A percentile compares a stretch with the other conserved stretches of the same genome.
These are phyloP conservation scores for Vanrija sp. DNA, from an alignment of 1,284 basidiomycete species.

Conservation along the genomic window DNA sequence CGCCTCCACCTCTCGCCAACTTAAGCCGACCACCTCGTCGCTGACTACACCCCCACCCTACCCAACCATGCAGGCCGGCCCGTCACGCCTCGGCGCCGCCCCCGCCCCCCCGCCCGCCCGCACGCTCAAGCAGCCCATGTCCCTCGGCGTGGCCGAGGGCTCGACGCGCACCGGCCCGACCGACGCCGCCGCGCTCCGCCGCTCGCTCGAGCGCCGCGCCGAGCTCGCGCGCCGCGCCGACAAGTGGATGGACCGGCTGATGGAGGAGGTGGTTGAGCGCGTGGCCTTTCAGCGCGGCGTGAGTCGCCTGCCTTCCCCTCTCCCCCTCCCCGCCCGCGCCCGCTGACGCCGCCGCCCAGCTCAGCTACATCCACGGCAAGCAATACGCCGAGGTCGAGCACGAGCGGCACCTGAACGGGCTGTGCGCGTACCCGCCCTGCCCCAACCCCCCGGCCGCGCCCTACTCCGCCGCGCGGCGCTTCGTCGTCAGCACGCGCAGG, in stretches of 20 bases:
- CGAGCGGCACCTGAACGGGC: conserved; percentile 38
- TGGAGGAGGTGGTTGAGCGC: conserved; percentile 16
- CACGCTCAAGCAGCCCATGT: conserved; percentile 12
- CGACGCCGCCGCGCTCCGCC: conserved; percentile 7
- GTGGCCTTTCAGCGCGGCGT: conserved; percentile 7
- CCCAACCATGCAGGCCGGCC: too few species aligned
- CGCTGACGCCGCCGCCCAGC: conserved; percentile 3
- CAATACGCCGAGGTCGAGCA: conserved; percentile 35
- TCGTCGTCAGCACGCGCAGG: conserved; percentile 21
- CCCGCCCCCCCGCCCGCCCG: not conserved
- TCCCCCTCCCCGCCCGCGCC: not conserved
- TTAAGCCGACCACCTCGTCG: too few species aligned
- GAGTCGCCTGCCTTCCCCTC: conserved; percentile 1
- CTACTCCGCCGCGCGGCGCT: conserved; percentile 24
- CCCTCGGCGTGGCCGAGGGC: conserved; percentile 10
- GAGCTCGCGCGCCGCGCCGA: conserved; percentile 10
- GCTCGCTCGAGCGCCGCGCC: conserved; percentile 7
- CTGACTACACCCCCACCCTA: too few species aligned
- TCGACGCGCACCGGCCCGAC: not conserved
- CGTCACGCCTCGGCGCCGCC: too few species aligned
- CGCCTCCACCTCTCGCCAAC: too few species aligned
- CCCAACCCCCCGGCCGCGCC: conserved; percentile 23
- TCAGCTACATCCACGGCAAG: conserved; percentile 17
- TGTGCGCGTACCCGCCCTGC: conserved; percentile 40
- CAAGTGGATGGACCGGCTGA: conserved; percentile 16